phyloP scores from a whole-genome alignment of 1,284 basidiomycete genomes.

The Cutaneotrichosporon curvatum region DNA sequence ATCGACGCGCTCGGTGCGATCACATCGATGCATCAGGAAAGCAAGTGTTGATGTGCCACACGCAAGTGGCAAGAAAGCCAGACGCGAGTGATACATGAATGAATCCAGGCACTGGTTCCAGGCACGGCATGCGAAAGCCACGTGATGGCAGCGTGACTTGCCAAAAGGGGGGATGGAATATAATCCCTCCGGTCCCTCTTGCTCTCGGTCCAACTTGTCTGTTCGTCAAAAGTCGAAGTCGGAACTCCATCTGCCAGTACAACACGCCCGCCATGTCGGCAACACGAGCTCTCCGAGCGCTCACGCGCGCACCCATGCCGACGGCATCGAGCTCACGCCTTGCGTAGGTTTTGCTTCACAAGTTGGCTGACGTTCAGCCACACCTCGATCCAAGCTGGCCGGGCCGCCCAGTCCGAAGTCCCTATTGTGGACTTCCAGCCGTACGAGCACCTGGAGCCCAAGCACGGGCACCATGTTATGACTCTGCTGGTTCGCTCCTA shows the following conservation, averaged over 20 bases:
- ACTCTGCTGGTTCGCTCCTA: conserved; percentile 77
- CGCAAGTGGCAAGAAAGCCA: too few species aligned
- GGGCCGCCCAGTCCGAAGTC: not conserved
- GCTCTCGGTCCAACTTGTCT: too few species aligned
- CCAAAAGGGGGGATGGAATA: too few species aligned
- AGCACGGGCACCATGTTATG: conserved; percentile 71
- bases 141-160: too few species aligned
- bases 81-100: too few species aligned
- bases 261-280: conserved; percentile 9
- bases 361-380: not conserved
- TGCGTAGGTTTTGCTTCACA: conserved; percentile 1
- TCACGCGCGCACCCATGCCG: conserved; percentile 4
- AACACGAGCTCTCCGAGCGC: conserved; percentile 10
- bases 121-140: too few species aligned
- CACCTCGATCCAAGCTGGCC: not conserved
- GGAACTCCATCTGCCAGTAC: not conserved
- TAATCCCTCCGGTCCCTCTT: too few species aligned
- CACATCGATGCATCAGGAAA: too few species aligned
- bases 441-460: conserved; percentile 31
- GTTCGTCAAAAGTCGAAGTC: not conserved
- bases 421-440: conserved; percentile 5
- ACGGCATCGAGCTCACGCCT: conserved; percentile 9
- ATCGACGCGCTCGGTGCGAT: too few species aligned
- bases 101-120: too few species aligned
- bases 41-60: too few species aligned